A percentile compares a stretch with the other conserved stretches of the same genome.
These are phyloP conservation scores for Boletus sp. DNA, from an alignment of 768 basidiomycete genomes.

Conservation along the genomic window DNA sequence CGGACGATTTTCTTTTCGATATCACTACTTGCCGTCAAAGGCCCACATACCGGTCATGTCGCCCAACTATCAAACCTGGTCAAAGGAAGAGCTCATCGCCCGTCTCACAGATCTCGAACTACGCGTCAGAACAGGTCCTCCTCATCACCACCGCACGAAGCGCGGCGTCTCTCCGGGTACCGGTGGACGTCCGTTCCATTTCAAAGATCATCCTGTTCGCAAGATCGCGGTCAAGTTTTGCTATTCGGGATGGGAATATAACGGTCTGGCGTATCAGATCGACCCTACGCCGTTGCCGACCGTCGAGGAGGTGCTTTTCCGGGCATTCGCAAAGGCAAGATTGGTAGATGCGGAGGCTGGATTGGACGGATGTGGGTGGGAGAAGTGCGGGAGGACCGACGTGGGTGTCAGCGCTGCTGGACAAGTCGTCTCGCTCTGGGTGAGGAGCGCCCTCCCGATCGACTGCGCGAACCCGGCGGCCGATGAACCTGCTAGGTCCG, in stretches of 20 bases:
- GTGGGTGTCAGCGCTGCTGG: conserved; percentile 92
- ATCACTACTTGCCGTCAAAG: conserved; percentile 32
- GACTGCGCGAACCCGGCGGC: background rate
- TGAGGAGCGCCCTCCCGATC: conserved; percentile 62
- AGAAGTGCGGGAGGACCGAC: conserved; percentile 92
- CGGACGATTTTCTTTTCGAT: conserved; percentile 32
- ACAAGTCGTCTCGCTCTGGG: conserved; percentile 91
- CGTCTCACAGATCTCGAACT: conserved; percentile 58
- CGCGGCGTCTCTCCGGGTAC: conserved; percentile 13
- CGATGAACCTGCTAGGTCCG: conserved; percentile 3
- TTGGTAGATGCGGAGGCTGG: conserved; percentile 75
- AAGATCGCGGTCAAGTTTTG: conserved; percentile 94
- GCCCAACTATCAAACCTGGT: conserved; percentile 52
- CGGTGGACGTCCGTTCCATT: conserved; percentile 52
- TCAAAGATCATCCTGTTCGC: conserved; percentile 65
- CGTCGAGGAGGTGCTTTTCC: conserved; percentile 85
- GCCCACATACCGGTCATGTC: conserved; percentile 35
- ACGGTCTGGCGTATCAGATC: conserved; percentile 82
- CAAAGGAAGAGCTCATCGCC: conserved; percentile 69
- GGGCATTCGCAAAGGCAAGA: conserved; percentile 72
- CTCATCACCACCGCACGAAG: conserved; percentile 12
- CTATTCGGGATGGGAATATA: conserved; percentile 91
- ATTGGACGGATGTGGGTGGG: conserved; percentile 86
- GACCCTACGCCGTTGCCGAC: conserved; percentile 76
- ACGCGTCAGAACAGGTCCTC: conserved; percentile 11